A percentile compares a stretch with the other conserved stretches of the same genome.
Conservation (phyloP, 176 grass and related monocot species). For the Poa annua region DNA sequence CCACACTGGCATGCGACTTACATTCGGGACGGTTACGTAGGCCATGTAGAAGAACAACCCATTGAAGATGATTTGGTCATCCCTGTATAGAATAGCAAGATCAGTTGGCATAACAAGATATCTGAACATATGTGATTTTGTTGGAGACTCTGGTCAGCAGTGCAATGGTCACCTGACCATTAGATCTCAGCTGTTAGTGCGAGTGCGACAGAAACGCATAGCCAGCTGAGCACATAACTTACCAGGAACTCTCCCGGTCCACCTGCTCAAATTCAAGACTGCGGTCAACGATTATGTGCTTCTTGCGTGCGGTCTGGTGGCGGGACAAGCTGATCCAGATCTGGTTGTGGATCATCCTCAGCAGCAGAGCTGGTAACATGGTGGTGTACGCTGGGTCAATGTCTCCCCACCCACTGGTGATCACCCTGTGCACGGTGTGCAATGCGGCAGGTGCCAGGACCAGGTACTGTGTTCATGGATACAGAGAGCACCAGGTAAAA, state of each 20-base stretch:
- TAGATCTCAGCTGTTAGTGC: not conserved
- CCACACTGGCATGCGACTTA: constrained; percentile 60
- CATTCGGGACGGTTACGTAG: constrained; percentile 29
- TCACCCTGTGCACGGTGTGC: constrained; percentile 53
- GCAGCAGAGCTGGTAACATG: constrained; percentile 57
- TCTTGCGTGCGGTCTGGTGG: constrained; percentile 78
- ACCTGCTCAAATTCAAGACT: constrained; percentile 91
- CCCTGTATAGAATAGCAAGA: constrained; percentile 54
- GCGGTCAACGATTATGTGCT: constrained; percentile 77
- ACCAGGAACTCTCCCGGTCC: constrained; percentile 87
- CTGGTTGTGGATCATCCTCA: constrained; percentile 89
- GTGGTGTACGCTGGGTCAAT: constrained; percentile 42
- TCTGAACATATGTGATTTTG: constrained; percentile 4
- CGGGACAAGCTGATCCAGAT: constrained; percentile 82
- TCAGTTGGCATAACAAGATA: not conserved
- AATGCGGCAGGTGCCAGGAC: constrained; percentile 67
- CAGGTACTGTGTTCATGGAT: constrained; percentile 62
- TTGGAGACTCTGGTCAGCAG: not conserved
- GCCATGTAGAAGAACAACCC: constrained; percentile 65
- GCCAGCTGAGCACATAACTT: not conserved
- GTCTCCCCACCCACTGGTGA: constrained; percentile 54
- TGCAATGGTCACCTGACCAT: not conserved
- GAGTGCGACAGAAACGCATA: not conserved
- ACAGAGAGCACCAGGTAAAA: not conserved
- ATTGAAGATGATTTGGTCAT: constrained; percentile 93